Conservation (phyloP, 495 filamentous ascomycete species). For the Neurospora sp. region DNA sequence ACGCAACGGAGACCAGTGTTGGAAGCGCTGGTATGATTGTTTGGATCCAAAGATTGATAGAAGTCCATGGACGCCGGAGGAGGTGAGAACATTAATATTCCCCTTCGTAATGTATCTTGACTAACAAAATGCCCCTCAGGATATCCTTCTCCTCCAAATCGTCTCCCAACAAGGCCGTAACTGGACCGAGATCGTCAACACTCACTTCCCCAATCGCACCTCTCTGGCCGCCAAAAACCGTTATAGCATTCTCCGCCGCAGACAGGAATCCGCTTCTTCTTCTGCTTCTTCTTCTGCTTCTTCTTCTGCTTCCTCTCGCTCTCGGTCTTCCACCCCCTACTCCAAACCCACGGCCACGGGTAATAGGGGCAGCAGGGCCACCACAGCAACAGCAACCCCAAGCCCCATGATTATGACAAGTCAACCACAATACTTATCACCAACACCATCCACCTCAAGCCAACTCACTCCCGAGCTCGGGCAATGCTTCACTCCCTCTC, state of each 20-base stretch:
- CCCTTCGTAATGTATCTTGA: neutral
- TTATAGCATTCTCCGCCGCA: constrained; percentile 21
- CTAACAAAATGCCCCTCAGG: constrained; percentile 8
- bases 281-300: neutral
- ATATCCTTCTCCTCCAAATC: constrained; percentile 15
- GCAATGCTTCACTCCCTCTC: neutral
- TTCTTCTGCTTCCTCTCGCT: neutral
- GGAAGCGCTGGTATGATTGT: constrained; percentile 27
- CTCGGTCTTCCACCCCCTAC: neutral
- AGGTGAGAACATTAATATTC: constrained; percentile 11
- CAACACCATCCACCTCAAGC: neutral
- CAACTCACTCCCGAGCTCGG: neutral
- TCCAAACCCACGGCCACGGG: neutral
- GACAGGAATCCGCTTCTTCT: constrained; percentile 3
- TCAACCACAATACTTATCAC: neutral
- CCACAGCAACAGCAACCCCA: neutral
- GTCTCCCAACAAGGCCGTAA: constrained; percentile 22
- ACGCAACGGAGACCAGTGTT: constrained; percentile 26
- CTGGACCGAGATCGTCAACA: constrained; percentile 27
- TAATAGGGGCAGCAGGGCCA: neutral
- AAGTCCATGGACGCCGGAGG: constrained; percentile 22
- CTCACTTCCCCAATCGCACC: constrained; percentile 25
- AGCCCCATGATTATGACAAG: neutral
- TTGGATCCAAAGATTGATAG: constrained; percentile 23
- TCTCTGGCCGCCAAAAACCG: constrained; percentile 28